phyloP scores from a whole-genome alignment of 345 rosid genomes.

The Ailanthus altissimus region DNA sequence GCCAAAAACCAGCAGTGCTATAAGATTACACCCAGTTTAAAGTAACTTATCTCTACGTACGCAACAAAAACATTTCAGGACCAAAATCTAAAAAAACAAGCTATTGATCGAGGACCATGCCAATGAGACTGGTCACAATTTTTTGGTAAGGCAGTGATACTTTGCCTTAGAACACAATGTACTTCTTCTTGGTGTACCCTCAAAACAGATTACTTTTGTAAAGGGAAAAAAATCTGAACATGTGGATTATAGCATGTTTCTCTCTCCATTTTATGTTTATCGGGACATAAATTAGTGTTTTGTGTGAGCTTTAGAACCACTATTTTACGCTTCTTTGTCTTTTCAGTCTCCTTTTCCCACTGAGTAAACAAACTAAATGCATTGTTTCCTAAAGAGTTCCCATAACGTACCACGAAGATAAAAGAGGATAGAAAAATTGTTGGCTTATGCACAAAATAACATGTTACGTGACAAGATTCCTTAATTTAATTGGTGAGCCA shows the following conservation, averaged over 20 bases:
- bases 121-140: neutral
- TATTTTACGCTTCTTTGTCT: neutral
- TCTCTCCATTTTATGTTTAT: neutral
- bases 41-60: neutral
- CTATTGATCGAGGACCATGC: neutral
- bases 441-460: neutral
- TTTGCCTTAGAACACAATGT: neutral
- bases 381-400: neutral
- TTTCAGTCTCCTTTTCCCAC: constrained; percentile 3
- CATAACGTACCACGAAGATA: neutral
- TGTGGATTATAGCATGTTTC: neutral
- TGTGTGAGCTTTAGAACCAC: neutral
- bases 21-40: neutral
- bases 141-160: neutral
- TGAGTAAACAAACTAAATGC: neutral
- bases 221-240: neutral
- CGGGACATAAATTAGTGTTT: neutral
- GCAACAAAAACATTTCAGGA: neutral
- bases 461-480: neutral
- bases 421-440: neutral
- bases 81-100: neutral
- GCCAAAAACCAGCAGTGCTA: neutral
- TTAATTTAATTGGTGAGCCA: neutral
- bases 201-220: neutral
- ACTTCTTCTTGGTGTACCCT: neutral